Percentiles rank a stretch among this genome's conserved stretches.
These are phyloP conservation scores for Calonectria pseudoturangicola DNA, from an alignment of 2,329 filamentous ascomycete genomes.

Conservation along the genomic window DNA sequence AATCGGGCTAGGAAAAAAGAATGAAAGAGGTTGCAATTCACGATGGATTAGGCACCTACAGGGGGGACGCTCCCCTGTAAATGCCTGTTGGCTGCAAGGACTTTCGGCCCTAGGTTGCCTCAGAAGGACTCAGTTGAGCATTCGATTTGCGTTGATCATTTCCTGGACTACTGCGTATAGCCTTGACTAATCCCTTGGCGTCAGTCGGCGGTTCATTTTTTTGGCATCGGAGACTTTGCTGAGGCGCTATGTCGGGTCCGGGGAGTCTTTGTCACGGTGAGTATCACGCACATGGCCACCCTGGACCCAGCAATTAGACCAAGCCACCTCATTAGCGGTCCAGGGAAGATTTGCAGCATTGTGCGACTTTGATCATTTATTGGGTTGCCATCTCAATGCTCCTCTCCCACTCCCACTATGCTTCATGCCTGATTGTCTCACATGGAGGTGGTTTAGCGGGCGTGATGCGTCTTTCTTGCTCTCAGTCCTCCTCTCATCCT, in stretches of 20 bases:
- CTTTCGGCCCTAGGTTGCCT: background rate
- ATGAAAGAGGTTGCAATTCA: conserved; percentile 24
- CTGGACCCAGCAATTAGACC: background rate
- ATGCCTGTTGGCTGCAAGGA: conserved; percentile 14
- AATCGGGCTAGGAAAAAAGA: conserved; percentile 22
- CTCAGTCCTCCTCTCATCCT: background rate
- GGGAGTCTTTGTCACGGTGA: conserved; percentile 12
- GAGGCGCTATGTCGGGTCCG: conserved; percentile 11
- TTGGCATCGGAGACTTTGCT: conserved; percentile 14
- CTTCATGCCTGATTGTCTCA: conserved; percentile 2
- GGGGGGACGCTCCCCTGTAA: conserved; percentile 7
- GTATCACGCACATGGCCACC: conserved; percentile 17
- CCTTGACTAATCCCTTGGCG: conserved; percentile 1
- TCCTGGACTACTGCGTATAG: background rate
- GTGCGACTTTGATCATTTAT: background rate
- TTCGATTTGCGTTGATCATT: background rate
- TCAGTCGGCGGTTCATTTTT: background rate
- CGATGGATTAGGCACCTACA: conserved; percentile 21
- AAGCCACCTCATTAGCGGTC: background rate
- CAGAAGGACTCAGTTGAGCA: conserved; percentile 6
- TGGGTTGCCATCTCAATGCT: background rate
- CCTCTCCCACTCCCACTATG: background rate
- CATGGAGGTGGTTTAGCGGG: background rate
- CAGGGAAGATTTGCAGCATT: background rate
- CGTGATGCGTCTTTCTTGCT: conserved; percentile 12